Percentiles rank a stretch among this genome's conserved stretches.
These are phyloP conservation scores for Chlorella sp. DNA, from an alignment of 139 green algal genomes.

Conservation along the genomic window DNA sequence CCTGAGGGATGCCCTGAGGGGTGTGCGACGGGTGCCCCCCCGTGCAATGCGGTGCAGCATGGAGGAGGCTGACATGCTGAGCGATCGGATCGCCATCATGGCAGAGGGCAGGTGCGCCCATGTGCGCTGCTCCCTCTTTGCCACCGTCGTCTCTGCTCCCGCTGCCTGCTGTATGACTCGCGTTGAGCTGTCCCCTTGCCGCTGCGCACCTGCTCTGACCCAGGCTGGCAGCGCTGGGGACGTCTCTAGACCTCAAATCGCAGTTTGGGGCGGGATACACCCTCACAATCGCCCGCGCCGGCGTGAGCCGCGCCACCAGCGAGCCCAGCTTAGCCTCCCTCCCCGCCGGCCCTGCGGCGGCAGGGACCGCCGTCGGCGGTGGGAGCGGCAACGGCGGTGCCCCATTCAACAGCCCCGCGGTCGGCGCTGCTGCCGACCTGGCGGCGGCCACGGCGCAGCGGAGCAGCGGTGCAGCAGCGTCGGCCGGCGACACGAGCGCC, in stretches of 20 bases:
- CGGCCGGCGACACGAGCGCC: background rate
- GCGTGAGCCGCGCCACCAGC: background rate
- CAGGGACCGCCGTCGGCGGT: background rate
- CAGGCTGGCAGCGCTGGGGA: constrained; percentile 67
- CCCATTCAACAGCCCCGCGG: too few species aligned
- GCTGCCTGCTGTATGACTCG: too few species aligned
- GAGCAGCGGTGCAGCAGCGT: background rate
- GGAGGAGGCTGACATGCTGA: constrained; percentile 94
- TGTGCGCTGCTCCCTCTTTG: too few species aligned
- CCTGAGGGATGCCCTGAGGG: too few species aligned
- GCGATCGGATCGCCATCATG: constrained; percentile 86
- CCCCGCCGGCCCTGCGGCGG: too few species aligned
- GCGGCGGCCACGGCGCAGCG: background rate
- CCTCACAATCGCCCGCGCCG: constrained; percentile 53
- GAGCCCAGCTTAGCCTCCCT: background rate
- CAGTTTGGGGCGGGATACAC: constrained; percentile 77
- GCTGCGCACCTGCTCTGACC: background rate
- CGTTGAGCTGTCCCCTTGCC: too few species aligned
- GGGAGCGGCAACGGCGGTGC: background rate
- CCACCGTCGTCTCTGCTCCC: too few species aligned
- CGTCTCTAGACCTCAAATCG: constrained; percentile 73
- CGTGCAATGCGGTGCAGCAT: too few species aligned
- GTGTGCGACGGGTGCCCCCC: too few species aligned
- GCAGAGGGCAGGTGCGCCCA: constrained; percentile 44
- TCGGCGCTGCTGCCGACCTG: background rate